Conservation (phyloP, 2,329 filamentous ascomycete genomes). For the Xylariales sp. region DNA sequence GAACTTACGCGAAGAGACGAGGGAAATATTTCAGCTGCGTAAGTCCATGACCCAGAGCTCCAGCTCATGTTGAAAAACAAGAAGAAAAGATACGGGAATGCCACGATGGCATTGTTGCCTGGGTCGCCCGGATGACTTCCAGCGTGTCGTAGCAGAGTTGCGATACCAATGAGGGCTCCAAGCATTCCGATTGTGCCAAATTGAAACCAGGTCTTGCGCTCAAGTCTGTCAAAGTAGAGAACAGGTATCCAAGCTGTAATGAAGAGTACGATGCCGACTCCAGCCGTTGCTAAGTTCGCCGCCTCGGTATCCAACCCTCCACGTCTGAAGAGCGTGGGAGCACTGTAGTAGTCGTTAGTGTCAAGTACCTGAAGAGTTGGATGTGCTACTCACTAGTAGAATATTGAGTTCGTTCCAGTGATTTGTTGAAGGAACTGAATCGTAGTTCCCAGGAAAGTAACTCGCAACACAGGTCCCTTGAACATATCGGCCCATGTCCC, state of each 20-base stretch:
- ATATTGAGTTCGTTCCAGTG: constrained; percentile 16
- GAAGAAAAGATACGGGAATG: constrained; percentile 26
- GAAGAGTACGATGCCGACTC: constrained; percentile 24
- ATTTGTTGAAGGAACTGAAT: constrained; percentile 17
- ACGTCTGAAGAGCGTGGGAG: constrained; percentile 16
- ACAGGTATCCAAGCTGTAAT: constrained; percentile 26
- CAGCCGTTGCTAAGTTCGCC: constrained; percentile 25
- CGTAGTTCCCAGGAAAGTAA: constrained; percentile 15
- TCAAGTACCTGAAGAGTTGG: too few relatives aligned
- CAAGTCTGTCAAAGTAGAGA: constrained; percentile 26
- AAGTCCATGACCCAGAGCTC: constrained; percentile 25
- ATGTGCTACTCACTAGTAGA: constrained; percentile 15
- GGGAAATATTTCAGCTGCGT: constrained; percentile 28
- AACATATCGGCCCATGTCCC: constrained; percentile 15
- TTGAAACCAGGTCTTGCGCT: constrained; percentile 26
- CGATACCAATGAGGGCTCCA: constrained; percentile 22
- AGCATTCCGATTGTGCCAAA: constrained; percentile 25
- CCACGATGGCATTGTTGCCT: constrained; percentile 23
- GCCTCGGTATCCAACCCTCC: constrained; percentile 21
- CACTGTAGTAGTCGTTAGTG: too few relatives aligned
- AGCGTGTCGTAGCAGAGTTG: constrained; percentile 23
- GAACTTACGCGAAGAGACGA: constrained; percentile 21
- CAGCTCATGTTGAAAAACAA: constrained; percentile 28
- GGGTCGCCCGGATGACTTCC: constrained; percentile 19
- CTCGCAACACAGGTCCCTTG: constrained; percentile 10